These are phyloP conservation scores for Fusarium brevicatenulatum DNA, from an alignment of 2,329 filamentous ascomycete genomes.

Conservation along the genomic window DNA sequence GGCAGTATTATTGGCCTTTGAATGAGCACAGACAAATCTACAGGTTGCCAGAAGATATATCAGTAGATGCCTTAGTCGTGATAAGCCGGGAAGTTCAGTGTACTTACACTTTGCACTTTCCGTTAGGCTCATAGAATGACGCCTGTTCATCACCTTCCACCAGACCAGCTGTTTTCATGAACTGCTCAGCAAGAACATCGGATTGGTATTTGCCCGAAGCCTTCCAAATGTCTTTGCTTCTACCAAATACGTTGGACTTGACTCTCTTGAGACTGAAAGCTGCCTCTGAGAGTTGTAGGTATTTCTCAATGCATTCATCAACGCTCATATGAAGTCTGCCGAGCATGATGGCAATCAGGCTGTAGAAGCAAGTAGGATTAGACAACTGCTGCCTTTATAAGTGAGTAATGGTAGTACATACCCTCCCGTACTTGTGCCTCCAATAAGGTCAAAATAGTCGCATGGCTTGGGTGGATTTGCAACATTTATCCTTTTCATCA, in stretches of 20 bases:
- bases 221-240: neutral
- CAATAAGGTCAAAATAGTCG: neutral
- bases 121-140: neutral
- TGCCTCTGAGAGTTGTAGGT: rapidly evolving
- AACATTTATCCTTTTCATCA: neutral
- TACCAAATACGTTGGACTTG: neutral
- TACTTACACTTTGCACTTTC: too few relatives aligned
- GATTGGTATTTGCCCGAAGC: neutral
- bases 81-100: too few relatives aligned
- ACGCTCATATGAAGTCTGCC: neutral
- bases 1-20: too few relatives aligned
- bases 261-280: neutral
- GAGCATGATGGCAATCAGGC: neutral
- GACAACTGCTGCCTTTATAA: rapidly evolving
- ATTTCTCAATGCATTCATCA: neutral
- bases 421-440: neutral
- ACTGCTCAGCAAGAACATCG: neutral
- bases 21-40: too few relatives aligned
- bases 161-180: neutral
- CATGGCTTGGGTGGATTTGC: neutral
- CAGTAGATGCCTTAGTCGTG: too few relatives aligned
- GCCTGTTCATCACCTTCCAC: too few relatives aligned
- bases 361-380: neutral
- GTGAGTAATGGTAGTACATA: neutral
- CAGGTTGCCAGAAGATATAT: rapidly evolving